Evolutionary conservation across 208 protist species (phyloP).

Genomic region (Acanthamoeba quina): DNA sequence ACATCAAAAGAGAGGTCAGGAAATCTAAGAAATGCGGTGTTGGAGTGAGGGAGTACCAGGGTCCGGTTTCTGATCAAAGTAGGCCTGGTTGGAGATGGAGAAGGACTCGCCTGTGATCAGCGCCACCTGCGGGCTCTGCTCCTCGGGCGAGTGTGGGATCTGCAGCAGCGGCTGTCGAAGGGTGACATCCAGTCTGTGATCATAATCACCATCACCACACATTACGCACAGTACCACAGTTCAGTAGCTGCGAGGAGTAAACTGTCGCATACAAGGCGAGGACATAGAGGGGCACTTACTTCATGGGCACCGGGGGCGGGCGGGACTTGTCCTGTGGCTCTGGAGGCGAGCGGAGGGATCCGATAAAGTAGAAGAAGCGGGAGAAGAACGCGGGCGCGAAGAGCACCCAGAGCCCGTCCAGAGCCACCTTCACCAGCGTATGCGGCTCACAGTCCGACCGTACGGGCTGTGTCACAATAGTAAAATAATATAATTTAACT

Average conservation of each 20-base stretch:
- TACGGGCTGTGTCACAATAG: not conserved
- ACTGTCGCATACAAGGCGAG: too few relatives aligned
- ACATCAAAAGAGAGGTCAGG: not conserved
- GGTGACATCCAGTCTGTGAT: not conserved
- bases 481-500: not conserved
- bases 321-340: conserved; percentile 16
- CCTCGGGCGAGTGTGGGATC: not conserved
- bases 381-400: conserved; percentile 16
- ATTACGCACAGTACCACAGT: not conserved
- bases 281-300: not conserved
- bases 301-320: not conserved
- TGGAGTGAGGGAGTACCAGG: not conserved
- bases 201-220: not conserved
- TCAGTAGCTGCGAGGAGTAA: not conserved
- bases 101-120: conserved; percentile 11
- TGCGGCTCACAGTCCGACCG: not conserved
- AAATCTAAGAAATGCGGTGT: not conserved
- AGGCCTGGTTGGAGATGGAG: not conserved
- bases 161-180: not conserved
- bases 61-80: not conserved
- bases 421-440: not conserved
- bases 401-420: conserved; percentile 15
- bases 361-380: conserved; percentile 9
- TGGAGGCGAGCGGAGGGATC: not conserved
- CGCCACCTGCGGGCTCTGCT: not conserved